Evolutionary conservation across 2,329 filamentous ascomycete genomes (phyloP), one percentile per base, ranked within the genome.

Genomic region (Arthroderma uncinatum): DNA sequence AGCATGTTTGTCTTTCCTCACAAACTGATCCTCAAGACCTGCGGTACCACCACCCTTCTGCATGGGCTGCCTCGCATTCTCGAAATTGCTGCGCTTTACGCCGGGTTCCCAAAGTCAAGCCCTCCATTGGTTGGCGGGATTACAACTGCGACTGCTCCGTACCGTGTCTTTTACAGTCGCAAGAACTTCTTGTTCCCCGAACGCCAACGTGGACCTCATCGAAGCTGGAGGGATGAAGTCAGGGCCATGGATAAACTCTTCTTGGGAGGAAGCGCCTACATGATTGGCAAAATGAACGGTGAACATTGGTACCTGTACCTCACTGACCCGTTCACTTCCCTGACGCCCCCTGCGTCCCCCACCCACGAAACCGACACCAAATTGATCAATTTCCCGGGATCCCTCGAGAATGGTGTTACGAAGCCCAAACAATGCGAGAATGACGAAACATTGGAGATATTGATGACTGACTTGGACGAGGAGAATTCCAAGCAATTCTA

Each of bases 1-100:
- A 97, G 93, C 86, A 95, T 98, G 91, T 98, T 98, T 71, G 89
- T 98, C 65, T 98, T 95, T 73, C 90, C 91, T n/a, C 93, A 98
- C 82, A 98, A 98, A 79, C 82, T 98, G 62, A 95, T 98, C 60
- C 79, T 98, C 64, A 98, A 98, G 82, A 98, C 93, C 6, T 98
- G 93, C 68, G 93, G 93, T 60, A 98, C 93, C 23, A 98, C 93
- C 12, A 98, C 93, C 2, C 78, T 98, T 55, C 82, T 98, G 5
- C 85, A 87, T 52, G 93, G 93, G 19, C 80, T 98, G 48, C 89
- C 89, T 64, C 89, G 89, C 64, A 86, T 98, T 71, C 79, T 98
- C 56, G 89, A 94, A 71, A 95, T 97, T 67, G 93, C 93, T 30
- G 88, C 90, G 52, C 75, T 85, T 53, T 80, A 92, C 63, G 92